Evolutionary conservation across 495 filamentous ascomycete genomes (phyloP), one percentile per base, ranked within the genome.

Genomic region (Aspergillus diversus): DNA sequence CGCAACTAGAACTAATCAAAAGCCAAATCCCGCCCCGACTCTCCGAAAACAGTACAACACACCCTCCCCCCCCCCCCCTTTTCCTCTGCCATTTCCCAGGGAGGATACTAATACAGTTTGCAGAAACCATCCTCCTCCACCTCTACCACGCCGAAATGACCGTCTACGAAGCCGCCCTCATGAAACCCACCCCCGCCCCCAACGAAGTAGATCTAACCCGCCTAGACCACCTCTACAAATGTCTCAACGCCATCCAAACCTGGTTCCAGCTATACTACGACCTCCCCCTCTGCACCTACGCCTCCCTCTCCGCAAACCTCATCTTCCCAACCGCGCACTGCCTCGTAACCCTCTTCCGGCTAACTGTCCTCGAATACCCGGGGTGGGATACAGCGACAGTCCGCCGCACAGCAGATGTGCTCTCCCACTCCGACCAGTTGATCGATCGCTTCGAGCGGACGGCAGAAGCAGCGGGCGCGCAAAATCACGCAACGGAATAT

Each of bases 361-460:
- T 71, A 0, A 66, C 68, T 3, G 68, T 63, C 12, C 56, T 71
- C 42, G 62, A 71, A 11, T 63, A 66, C 52, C 63, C 68, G 1
- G 63, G 59, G 6, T 71, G 68, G 68, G 65, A 71, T 35, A 39
- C 33, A 15, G 55, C 34, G 9, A 13, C 46, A 7, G 68, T 65
- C 3, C 39, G 47, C 35, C 11, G 52, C 9, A 65, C 39, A 0
- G 49, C 59, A 6, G 68, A 70, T 27, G 46, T 70, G 5, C 27
- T 67, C 0, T n/a, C 9, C 31, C 13, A 48, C 16, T 42, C 63
- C 9, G 21, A 61, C 3, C 53, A 57, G 35, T 15, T 65, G 0
- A 27, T 57, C 4, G 58, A 46, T 3, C 33, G 13, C 15, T 34
- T 55, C 12, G 12, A 7, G 7, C 57, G 48, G 35, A 52, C 48